Evolutionary conservation across 306 rosid genomes (phyloP), one percentile per base, ranked within the genome.

Genomic region (Cyamopsis tetragonoloba): DNA sequence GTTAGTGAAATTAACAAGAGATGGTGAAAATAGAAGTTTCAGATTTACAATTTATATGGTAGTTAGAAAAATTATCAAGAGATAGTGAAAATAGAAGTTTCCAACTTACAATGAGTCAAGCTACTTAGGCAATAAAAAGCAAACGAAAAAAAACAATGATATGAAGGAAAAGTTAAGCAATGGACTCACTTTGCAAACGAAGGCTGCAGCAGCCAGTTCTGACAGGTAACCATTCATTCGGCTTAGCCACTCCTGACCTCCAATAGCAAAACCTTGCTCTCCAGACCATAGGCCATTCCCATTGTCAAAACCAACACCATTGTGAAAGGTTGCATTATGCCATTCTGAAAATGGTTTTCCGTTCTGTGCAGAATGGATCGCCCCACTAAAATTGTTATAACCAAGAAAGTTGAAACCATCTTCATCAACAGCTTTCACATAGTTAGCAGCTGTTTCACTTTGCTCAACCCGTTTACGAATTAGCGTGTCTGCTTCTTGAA

Each of bases 201-300:
- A 89, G 56, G 91, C 96, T n/a, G 91, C 93, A 47, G 91, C 96
- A 42, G 96, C 93, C 77, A 89, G 79, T 79, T 89, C 93, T n/a
- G 91, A 86, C 30, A 89, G 88, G 82, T 89, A 83, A 74, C 93
- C 90, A 67, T 83, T 79, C 66, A 46, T 58, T 63, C 86, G 80
- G 69, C 93, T 82, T 48, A 65, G 87, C 55, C 84, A 68, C 81
- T 86, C 89, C 23, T 82, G 85, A 74, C 91, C 91, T 9, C 93
- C 93, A 11, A 89, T 77, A 23, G 96, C 83, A 73, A 89, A 89
- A 43, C 91, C 91, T 53, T 84, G 91, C 73, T 84, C 96, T 14
- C 85, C 82, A 54, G 91, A 66, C 89, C 87, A 71, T 12, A 75
- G 66, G 61, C 89, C 92, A 69, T 77, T 84, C 14, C 92, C 92